These are phyloP conservation scores for Heliamphora exappendiculata DNA, from an alignment of 148 eudicot species.

Conservation along the genomic window DNA sequence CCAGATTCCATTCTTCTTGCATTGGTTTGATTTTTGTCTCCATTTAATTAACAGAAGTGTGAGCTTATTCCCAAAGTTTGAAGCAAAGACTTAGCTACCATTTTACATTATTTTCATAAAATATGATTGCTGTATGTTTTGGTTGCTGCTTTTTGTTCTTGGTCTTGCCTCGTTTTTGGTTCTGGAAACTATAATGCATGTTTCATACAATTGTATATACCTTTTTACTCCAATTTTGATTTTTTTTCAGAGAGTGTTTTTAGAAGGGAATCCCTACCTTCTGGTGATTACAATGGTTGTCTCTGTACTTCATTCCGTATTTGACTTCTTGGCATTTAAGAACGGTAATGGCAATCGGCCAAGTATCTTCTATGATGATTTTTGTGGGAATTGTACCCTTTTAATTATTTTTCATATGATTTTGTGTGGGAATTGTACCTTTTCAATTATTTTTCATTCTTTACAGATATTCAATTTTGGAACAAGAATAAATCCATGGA, in stretches of 20 bases:
- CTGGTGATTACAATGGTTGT: constrained; percentile 84
- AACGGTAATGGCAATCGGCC: constrained; percentile 49
- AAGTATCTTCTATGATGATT: not conserved
- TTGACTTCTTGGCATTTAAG: constrained; percentile 95
- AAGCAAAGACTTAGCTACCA: too few species aligned
- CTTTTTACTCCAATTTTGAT: constrained; percentile 1
- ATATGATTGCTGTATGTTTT: too few species aligned
- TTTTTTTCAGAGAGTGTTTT: constrained; percentile 74
- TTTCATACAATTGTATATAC: not conserved
- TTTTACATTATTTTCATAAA: too few species aligned
- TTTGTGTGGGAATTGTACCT: constrained; percentile 1
- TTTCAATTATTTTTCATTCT: not conserved
- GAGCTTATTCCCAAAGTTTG: too few species aligned
- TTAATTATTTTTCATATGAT: not conserved
- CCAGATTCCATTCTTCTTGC: too few species aligned
- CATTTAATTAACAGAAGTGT: too few species aligned
- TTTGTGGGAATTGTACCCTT: constrained; percentile 1
- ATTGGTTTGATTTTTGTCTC: too few species aligned
- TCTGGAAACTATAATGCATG: not conserved
- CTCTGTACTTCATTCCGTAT: constrained; percentile 76
- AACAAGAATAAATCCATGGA: constrained; percentile 99
- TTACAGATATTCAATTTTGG: constrained; percentile 93
- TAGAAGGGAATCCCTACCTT: constrained; percentile 95
- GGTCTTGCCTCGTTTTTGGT: not conserved
- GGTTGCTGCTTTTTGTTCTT: too few species aligned